Evolutionary conservation across 768 basidiomycete species (phyloP), one percentile per base, ranked within the genome.

Genomic region (Russula sp.): DNA sequence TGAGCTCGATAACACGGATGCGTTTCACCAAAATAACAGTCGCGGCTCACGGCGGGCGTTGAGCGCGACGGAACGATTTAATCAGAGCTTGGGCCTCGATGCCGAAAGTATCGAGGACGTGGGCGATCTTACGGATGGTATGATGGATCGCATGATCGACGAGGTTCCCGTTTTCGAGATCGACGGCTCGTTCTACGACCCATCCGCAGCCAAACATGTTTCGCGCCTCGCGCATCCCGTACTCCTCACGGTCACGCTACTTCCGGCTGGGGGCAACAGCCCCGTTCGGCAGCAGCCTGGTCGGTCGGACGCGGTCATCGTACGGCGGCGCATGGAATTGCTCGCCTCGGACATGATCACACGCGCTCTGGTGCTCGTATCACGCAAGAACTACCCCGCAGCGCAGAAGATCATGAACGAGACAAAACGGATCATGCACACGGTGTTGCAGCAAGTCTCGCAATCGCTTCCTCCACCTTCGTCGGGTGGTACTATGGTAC

Each of bases 291-390:
- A 73, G 20, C 76, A 69, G 60, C 58, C 72, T 20, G 71, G 73
- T 14, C 67, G 70, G 4, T 91, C 91, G 0, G 92, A 96, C 72
- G 88, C 94, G 0, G 85, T 89, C 57, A 94, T 99, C 70, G 90
- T 96, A 30, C 86, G 97, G 30, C 82, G 97, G 44, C 80, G 96
- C 26, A 97, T 98, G 94, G 97, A 99, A 78, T 84, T 99, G 5
- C 83, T 98, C 44, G 91, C 94, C 28, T 90, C 89, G 30, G 97
- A 98, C 75, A 98, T 98, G 94, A 94, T 98, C 73, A 94, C 94
- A 2, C 87, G 97, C 13, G 89, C 90, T 20, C 82, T 99, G 34
- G 90, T 98, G 34, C 83, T 98, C 51, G 94, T 97, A 58, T 91
- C 92, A 46, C 80, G 94, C 70, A 85, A 94, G 73, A 97, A 98